A percentile compares a stretch with the other conserved stretches of the same genome.
phyloP scores from a whole-genome alignment of 345 rosid species.

The Syzygium aqueum region DNA sequence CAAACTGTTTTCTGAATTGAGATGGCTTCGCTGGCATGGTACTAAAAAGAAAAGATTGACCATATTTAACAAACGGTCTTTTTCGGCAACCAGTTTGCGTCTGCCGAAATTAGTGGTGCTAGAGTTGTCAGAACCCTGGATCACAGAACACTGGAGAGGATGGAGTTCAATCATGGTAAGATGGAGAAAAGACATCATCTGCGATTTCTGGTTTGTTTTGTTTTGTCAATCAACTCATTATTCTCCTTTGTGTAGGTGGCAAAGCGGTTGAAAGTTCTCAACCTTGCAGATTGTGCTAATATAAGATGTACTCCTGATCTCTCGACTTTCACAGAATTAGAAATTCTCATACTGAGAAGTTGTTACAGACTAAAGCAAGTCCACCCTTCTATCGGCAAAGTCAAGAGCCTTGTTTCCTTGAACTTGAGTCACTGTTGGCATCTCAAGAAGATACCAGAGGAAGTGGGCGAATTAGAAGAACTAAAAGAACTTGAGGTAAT shows the following conservation, averaged over 20 bases:
- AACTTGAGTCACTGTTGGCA: neutral
- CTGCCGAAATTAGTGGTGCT: neutral
- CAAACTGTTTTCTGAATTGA: neutral
- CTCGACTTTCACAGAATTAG: neutral
- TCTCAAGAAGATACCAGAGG: neutral
- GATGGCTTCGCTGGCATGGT: neutral
- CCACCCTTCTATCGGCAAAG: neutral
- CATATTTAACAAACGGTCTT: neutral
- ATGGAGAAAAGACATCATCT: neutral
- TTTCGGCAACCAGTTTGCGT: neutral
- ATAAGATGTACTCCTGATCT: neutral
- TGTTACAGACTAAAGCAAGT: neutral
- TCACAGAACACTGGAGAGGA: neutral
- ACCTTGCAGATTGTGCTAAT: neutral
- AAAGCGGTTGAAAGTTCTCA: neutral
- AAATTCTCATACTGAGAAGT: neutral
- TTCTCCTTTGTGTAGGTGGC: neutral
- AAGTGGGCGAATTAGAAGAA: neutral
- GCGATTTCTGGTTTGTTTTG: neutral
- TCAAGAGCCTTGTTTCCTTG: neutral
- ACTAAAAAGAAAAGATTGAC: neutral
- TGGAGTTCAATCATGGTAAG: neutral
- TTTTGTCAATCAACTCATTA: neutral
- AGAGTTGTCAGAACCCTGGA: neutral
- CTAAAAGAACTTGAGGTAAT: neutral